phyloP scores from a whole-genome alignment of 2,329 filamentous ascomycete species.

The Pezicula neosporulosa region DNA sequence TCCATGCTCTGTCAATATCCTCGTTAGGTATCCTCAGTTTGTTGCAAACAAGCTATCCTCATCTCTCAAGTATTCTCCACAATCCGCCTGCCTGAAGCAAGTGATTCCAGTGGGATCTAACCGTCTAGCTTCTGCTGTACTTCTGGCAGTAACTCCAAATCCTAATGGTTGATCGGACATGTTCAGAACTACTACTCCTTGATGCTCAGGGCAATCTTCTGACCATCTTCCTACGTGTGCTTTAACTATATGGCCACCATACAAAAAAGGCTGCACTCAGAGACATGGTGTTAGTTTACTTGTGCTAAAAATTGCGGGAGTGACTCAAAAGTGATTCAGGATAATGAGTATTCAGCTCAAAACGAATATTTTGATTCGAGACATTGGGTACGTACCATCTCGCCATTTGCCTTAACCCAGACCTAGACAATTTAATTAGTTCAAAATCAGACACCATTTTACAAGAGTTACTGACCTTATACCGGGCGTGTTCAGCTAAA shows the following conservation, averaged over 20 bases:
- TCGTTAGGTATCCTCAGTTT: conserved; percentile 8
- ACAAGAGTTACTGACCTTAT: conserved; percentile 53
- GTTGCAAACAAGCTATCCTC: conserved; percentile 62
- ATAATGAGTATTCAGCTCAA: no score
- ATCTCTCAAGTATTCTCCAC: conserved; percentile 91
- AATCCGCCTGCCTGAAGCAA: conserved; percentile 88
- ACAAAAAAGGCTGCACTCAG: conserved; percentile 70
- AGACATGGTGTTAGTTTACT: no score
- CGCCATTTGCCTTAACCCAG: conserved; percentile 93
- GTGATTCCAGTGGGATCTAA: conserved; percentile 88
- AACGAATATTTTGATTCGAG: no score
- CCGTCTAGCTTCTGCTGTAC: conserved; percentile 76
- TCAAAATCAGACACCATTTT: no score
- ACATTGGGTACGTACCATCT: conserved; percentile 48
- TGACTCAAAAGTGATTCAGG: no score
- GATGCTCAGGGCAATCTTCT: conserved; percentile 90
- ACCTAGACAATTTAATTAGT: conserved; percentile 36
- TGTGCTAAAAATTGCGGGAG: no score
- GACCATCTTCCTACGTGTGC: conserved; percentile 76
- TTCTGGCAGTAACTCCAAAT: conserved; percentile 88
- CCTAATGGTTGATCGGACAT: conserved; percentile 95
- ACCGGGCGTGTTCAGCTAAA: conserved; percentile 85
- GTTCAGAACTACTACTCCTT: conserved; percentile 83
- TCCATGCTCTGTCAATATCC: background rate
- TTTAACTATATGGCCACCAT: conserved; percentile 86